These are phyloP conservation scores for Dictyophora rubrovolvata DNA, from an alignment of 768 basidiomycete genomes.

Conservation along the genomic window DNA sequence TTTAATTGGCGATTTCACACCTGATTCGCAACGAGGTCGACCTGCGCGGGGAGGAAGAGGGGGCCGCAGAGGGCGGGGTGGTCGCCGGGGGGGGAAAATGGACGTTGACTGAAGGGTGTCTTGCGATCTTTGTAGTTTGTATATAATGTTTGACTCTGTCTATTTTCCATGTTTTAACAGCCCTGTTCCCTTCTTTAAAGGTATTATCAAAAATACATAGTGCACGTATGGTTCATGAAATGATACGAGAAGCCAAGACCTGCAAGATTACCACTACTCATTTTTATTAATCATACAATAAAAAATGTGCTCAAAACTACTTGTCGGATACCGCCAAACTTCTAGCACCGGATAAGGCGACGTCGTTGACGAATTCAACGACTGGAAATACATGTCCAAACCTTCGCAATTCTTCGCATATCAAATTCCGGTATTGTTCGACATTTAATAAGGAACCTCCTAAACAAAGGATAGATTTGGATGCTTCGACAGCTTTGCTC, in stretches of 20 bases:
- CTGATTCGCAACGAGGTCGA: background rate
- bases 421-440: conserved; percentile 42
- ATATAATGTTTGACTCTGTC: too few relatives aligned
- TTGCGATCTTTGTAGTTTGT: background rate
- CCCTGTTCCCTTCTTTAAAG: background rate
- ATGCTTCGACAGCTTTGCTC: conserved; percentile 31
- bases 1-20: conserved; percentile 20
- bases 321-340: conserved; percentile 27
- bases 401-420: conserved; percentile 44
- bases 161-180: background rate
- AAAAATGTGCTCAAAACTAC: too few relatives aligned
- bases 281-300: too few relatives aligned
- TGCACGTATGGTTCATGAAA: too few relatives aligned
- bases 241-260: too few relatives aligned
- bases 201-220: too few relatives aligned
- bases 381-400: conserved; percentile 55
- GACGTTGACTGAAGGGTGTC: background rate
- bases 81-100: conserved; percentile 1
- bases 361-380: conserved; percentile 61
- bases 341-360: conserved; percentile 52
- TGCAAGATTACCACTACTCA: too few relatives aligned
- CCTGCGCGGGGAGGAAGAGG: background rate
- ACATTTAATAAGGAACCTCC: conserved; percentile 72
- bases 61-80: background rate
- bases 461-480: conserved; percentile 56